These are phyloP conservation scores for Hondaea fermentalgiana DNA, from an alignment of 108 stramenopile genomes.

Conservation along the genomic window DNA sequence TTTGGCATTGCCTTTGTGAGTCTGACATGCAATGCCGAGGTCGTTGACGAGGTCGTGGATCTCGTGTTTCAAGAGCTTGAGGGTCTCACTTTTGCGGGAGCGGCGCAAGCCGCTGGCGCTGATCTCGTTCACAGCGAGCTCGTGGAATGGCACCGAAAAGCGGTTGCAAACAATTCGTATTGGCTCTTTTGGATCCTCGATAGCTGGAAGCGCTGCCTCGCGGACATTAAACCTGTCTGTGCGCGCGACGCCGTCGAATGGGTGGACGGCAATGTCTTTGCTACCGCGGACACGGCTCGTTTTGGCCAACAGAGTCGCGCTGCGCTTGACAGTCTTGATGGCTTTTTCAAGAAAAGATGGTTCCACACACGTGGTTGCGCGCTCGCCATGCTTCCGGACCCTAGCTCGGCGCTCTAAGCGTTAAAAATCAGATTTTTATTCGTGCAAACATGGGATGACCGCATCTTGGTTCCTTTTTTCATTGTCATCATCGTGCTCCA, in stretches of 20 bases:
- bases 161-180: neutral
- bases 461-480: too few species aligned
- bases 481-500: too few species aligned
- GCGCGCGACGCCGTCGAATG: neutral
- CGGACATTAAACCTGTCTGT: neutral
- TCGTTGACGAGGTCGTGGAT: neutral
- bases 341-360: neutral
- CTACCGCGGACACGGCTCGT: neutral
- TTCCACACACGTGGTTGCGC: neutral
- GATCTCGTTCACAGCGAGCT: neutral
- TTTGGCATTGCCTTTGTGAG: neutral
- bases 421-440: too few species aligned
- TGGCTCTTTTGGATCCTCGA: constrained; percentile 11
- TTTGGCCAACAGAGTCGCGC: neutral
- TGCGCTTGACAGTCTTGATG: neutral
- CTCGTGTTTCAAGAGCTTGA: neutral
- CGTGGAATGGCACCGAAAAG: neutral
- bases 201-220: neutral
- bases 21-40: neutral
- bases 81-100: neutral
- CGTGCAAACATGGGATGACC: too few species aligned
- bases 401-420: neutral
- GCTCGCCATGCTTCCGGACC: neutral
- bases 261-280: neutral
- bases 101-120: neutral